Base-by-base conservation (phyloP, 1,139 yeast genomes). In the Candida sanyaensis region DNA sequence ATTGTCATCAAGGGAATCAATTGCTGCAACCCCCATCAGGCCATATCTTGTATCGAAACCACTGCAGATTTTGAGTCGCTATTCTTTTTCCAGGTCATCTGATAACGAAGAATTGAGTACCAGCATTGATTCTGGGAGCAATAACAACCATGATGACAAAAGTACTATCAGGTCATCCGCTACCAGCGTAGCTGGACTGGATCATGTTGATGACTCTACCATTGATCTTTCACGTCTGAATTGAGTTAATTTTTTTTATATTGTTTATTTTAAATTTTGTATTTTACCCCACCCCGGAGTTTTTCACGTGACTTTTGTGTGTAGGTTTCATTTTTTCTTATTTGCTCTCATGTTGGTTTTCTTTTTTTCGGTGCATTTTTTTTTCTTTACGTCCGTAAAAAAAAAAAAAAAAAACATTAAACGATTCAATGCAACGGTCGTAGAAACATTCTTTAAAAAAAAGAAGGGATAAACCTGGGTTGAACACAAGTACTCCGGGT, bases 11-110 rank as follows among this genome's bases (percentile, higher is more conserved):
- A 17, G 21, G 2, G 21, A 17, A 17, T 17, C 21, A 17, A 17
- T 17, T 17, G 21, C 21, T 17, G 21, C 21, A 17, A 17, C 21
- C 21, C 21, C 21, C 21, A 17, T 17, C 12, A 31, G 50, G 28
- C 55, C 55, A 4, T 44, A 47, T 40, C 42, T 50, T 29, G 46
- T 55, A 41, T 42, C 61, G 12, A 56, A 59, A 42, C 70, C 71
- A 12, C 66, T 65, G 68, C 67, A 64, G 41, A 63, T 65, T 1
- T 56, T 66, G 37, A 62, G 63, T 51, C 60, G 59, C 39, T 58
- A 55, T 43, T 48, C 38, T n/a, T n/a, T 9, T 10, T 40, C 39
- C n/a, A 28, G 26, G 12, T 6, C 38, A 11, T 37, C 37, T 24
- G 37, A 28, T 12, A 44, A 38, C 9, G 60, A 58, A 12, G 61